phyloP scores from a whole-genome alignment of 2,329 filamentous ascomycete genomes.

The Gliomastix tumulicola region DNA sequence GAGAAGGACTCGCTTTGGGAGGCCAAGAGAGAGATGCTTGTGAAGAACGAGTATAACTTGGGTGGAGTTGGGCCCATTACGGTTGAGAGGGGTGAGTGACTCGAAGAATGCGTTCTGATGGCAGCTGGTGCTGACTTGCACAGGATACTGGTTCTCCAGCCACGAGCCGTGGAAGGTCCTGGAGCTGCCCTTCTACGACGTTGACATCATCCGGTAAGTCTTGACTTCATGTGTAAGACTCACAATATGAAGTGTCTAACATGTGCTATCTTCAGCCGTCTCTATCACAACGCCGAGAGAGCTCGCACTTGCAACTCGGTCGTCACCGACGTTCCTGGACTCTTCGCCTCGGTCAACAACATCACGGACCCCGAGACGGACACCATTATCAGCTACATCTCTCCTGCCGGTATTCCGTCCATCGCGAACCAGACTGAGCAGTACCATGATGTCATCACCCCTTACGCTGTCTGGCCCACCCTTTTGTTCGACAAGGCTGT shows the following conservation, averaged over 20 bases:
- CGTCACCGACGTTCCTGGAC: conserved; percentile 24
- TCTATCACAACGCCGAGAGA: conserved; percentile 30
- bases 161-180: conserved; percentile 34
- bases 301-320: conserved; percentile 33
- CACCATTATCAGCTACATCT: conserved; percentile 30
- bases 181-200: conserved; percentile 32
- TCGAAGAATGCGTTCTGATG: neutral
- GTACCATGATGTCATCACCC: conserved; percentile 31
- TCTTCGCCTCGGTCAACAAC: conserved; percentile 35
- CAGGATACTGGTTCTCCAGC: conserved; percentile 31
- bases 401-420: conserved; percentile 29
- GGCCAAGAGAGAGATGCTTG: conserved; percentile 26
- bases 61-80: conserved; percentile 29
- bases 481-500: conserved; percentile 27
- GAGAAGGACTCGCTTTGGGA: conserved; percentile 28
- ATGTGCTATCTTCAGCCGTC: conserved; percentile 12
- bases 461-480: conserved; percentile 28
- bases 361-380: conserved; percentile 25
- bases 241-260: no score
- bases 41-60: conserved; percentile 25
- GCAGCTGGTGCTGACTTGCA: neutral
- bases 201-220: conserved; percentile 26
- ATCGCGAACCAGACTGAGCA: conserved; percentile 29
- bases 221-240: no score
- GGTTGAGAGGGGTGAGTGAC: conserved; percentile 24